Evolutionary conservation across 352 stramenopile genomes (phyloP).

Genomic region (Lagenidium giganteum): DNA sequence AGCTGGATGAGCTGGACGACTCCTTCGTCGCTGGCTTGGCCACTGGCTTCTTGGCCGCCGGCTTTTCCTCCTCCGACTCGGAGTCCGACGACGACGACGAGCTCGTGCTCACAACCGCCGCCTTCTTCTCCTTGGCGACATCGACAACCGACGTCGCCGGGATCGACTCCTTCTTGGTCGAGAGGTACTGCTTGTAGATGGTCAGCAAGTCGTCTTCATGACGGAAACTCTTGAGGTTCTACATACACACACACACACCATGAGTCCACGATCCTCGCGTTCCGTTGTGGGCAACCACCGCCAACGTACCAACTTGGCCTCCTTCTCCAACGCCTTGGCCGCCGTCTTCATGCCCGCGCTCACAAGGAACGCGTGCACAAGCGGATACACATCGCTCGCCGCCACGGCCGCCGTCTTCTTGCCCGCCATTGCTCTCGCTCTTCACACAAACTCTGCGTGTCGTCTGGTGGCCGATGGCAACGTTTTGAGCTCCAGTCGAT

Average conservation of each 20-base stretch:
- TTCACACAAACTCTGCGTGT: too few relatives aligned
- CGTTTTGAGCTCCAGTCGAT: conserved; percentile 23
- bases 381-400: conserved; percentile 72
- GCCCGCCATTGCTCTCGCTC: conserved; percentile 14
- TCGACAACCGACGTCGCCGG: conserved; percentile 47
- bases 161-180: conserved; percentile 55
- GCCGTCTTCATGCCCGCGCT: conserved; percentile 67
- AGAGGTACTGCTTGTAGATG: conserved; percentile 70
- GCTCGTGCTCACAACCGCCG: conserved; percentile 23
- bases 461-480: background rate
- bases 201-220: conserved; percentile 62
- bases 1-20: conserved; percentile 11
- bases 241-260: conserved; percentile 6
- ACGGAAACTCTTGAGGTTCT: conserved; percentile 48
- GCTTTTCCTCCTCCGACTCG: conserved; percentile 11
- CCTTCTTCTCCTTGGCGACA: conserved; percentile 41
- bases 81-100: conserved; percentile 31
- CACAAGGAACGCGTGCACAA: conserved; percentile 65
- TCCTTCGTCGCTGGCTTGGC: conserved; percentile 15
- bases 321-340: conserved; percentile 56
- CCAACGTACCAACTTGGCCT: conserved; percentile 59
- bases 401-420: conserved; percentile 31
- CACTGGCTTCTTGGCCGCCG: conserved; percentile 8
- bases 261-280: background rate
- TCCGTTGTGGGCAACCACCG: conserved; percentile 1